Evolutionary conservation across 2,329 filamentous ascomycete genomes (phyloP).

Genomic region (Exophiala oligosperma): DNA sequence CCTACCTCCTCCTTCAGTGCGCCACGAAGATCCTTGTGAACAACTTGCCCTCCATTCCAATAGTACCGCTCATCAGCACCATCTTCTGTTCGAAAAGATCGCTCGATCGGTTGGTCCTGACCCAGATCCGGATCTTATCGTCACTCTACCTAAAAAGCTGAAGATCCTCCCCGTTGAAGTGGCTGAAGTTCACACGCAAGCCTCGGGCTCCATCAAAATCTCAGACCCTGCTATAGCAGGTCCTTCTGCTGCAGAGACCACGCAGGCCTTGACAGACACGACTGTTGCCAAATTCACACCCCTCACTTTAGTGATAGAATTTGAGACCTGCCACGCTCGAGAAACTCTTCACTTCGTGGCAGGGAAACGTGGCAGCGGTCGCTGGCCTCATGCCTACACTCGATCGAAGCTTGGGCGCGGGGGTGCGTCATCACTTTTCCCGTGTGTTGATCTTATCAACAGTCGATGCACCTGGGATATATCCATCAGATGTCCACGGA

Average conservation of each 20-base stretch:
- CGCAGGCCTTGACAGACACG: constrained; percentile 38
- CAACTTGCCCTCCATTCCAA: constrained; percentile 42
- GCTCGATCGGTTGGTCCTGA: constrained; percentile 47
- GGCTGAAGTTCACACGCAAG: constrained; percentile 58
- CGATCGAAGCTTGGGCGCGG: constrained; percentile 77
- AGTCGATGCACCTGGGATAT: constrained; percentile 85
- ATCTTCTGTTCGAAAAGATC: constrained; percentile 70
- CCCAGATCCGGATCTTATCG: constrained; percentile 58
- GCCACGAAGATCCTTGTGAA: constrained; percentile 44
- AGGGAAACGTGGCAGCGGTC: constrained; percentile 71
- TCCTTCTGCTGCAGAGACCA: constrained; percentile 37
- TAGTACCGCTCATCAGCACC: constrained; percentile 68
- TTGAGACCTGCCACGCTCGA: constrained; percentile 70
- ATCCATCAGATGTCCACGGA: constrained; percentile 80
- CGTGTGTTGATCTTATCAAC: constrained; percentile 83
- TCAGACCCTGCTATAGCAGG: constrained; percentile 31
- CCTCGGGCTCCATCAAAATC: constrained; percentile 48
- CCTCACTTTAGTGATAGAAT: constrained; percentile 72
- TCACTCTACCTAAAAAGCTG: constrained; percentile 55
- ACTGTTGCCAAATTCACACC: constrained; percentile 55
- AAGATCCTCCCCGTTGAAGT: constrained; percentile 53
- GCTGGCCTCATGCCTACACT: constrained; percentile 91
- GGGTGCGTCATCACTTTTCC: constrained; percentile 82
- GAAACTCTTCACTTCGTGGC: constrained; percentile 94
- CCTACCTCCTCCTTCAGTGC: constrained; percentile 37